A percentile compares a stretch with the other conserved stretches of the same genome.
These are phyloP conservation scores for Pythium phragmitis DNA, from an alignment of 352 stramenopile genomes.

Conservation along the genomic window DNA sequence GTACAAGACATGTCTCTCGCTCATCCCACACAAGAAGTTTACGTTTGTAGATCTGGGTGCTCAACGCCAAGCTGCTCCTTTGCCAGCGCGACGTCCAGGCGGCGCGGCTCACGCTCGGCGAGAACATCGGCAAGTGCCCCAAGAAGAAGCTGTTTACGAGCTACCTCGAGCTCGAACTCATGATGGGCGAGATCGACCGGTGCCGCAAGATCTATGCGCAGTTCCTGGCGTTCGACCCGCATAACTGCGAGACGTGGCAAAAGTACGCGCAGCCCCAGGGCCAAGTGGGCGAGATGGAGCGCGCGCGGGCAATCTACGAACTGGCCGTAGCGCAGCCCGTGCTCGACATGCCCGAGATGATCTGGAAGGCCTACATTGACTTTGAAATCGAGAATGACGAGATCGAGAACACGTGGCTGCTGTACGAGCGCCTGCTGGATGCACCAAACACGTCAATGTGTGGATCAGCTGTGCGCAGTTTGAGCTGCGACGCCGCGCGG, in stretches of 20 bases:
- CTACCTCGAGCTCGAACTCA: constrained; percentile 96
- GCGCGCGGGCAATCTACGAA: constrained; percentile 95
- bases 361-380: constrained; percentile 99
- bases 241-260: constrained; percentile 94
- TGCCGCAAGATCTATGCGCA: constrained; percentile 91
- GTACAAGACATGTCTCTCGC: constrained; percentile 93
- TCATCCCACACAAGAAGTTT: constrained; percentile 96
- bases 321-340: constrained; percentile 93
- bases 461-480: constrained; percentile 93
- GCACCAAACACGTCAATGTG: constrained; percentile 97
- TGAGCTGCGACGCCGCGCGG: constrained; percentile 76
- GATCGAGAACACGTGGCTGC: constrained; percentile 78
- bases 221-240: constrained; percentile 74
- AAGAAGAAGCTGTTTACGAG: constrained; percentile 92
- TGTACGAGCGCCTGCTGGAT: constrained; percentile 96
- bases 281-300: constrained; percentile 93
- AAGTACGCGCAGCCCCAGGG: constrained; percentile 96
- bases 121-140: constrained; percentile 93
- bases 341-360: constrained; percentile 98
- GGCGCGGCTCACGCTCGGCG: constrained; percentile 92
- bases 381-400: constrained; percentile 94
- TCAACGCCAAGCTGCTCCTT: constrained; percentile 97
- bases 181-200: constrained; percentile 97
- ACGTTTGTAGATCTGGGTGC: constrained; percentile 99
- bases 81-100: constrained; percentile 91